phyloP scores from a whole-genome alignment of 2,329 filamentous ascomycete genomes.

The Fusarium secorum region DNA sequence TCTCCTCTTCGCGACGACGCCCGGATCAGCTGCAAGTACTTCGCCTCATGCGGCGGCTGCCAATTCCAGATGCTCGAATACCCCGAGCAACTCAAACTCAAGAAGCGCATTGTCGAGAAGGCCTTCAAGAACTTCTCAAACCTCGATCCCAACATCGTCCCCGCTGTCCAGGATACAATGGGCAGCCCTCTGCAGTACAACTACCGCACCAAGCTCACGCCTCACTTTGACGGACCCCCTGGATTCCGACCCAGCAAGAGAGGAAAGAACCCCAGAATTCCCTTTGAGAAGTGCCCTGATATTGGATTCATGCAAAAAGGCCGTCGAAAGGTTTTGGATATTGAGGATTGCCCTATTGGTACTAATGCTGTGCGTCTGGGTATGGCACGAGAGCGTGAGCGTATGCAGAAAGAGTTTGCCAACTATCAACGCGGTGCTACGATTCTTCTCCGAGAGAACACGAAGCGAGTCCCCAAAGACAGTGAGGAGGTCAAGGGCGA shows the following conservation, averaged over 20 bases:
- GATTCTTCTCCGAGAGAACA: slow-evolving; percentile 86
- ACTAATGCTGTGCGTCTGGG: slow-evolving; percentile 85
- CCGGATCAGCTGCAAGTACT: slow-evolving; percentile 85
- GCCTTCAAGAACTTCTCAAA: slow-evolving; percentile 92
- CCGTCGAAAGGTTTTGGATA: slow-evolving; percentile 82
- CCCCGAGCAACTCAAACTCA: slow-evolving; percentile 82
- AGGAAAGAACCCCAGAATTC: slow-evolving; percentile 55
- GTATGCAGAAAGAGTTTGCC: slow-evolving; percentile 73
- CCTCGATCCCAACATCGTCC: slow-evolving; percentile 77
- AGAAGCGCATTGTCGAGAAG: slow-evolving; percentile 86
- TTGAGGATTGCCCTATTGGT: slow-evolving; percentile 96
- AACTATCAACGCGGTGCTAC: slow-evolving; percentile 86
- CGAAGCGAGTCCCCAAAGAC: slow-evolving; percentile 69
- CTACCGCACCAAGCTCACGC: slow-evolving; percentile 96
- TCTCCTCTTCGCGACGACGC: slow-evolving; percentile 79
- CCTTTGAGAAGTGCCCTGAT: slow-evolving; percentile 72
- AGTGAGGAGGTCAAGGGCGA: slow-evolving; percentile 42
- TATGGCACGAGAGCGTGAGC: slow-evolving; percentile 78
- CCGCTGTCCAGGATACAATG: slow-evolving; percentile 82
- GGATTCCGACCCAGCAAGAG: slow-evolving; percentile 58
- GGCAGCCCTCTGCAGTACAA: slow-evolving; percentile 89
- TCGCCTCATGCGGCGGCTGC: slow-evolving; percentile 85
- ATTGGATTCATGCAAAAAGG: slow-evolving; percentile 94
- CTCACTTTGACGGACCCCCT: slow-evolving; percentile 87
- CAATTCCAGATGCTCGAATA: slow-evolving; percentile 98